These are phyloP conservation scores for Cystobasidium slooffiae DNA, from an alignment of 1,284 basidiomycete genomes.

Conservation along the genomic window DNA sequence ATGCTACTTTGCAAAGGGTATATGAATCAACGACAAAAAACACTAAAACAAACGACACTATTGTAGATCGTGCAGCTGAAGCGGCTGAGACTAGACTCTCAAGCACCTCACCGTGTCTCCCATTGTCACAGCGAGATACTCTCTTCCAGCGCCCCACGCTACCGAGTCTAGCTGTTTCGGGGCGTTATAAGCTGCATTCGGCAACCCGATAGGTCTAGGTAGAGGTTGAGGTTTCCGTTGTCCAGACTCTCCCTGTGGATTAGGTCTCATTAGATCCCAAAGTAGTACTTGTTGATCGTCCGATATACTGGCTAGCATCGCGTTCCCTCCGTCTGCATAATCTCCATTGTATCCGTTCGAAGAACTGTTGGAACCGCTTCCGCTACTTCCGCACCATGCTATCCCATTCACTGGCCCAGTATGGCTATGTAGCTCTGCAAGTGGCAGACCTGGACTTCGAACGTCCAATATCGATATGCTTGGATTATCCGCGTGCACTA, in stretches of 20 bases:
- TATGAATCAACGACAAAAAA: conserved; percentile 15
- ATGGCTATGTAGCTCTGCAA: conserved; percentile 84
- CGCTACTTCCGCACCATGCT: conserved; percentile 66
- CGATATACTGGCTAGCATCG: conserved; percentile 44
- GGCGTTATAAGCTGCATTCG: conserved; percentile 71
- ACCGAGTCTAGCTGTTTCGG: conserved; percentile 80
- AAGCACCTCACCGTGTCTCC: conserved; percentile 73
- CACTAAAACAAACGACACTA: neutral
- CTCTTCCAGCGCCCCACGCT: conserved; percentile 72
- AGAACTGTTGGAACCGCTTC: neutral
- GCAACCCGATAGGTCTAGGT: conserved; percentile 63
- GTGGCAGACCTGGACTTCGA: conserved; percentile 88
- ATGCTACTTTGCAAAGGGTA: neutral
- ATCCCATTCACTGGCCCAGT: conserved; percentile 76
- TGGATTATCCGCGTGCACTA: conserved; percentile 83
- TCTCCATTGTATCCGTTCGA: conserved; percentile 5
- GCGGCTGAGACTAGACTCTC: conserved; percentile 16
- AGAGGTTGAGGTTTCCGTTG: conserved; percentile 60
- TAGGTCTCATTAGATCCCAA: conserved; percentile 45
- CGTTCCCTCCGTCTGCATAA: conserved; percentile 27
- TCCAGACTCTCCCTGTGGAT: conserved; percentile 34
- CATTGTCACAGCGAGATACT: conserved; percentile 87
- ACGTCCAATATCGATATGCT: conserved; percentile 91
- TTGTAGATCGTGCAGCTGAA: neutral
- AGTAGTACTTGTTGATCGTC: conserved; percentile 43